A percentile compares a stretch with the other conserved stretches of the same genome.
Conservation (phyloP, 345 rosid genomes). For the Moricandia moricandioides region DNA sequence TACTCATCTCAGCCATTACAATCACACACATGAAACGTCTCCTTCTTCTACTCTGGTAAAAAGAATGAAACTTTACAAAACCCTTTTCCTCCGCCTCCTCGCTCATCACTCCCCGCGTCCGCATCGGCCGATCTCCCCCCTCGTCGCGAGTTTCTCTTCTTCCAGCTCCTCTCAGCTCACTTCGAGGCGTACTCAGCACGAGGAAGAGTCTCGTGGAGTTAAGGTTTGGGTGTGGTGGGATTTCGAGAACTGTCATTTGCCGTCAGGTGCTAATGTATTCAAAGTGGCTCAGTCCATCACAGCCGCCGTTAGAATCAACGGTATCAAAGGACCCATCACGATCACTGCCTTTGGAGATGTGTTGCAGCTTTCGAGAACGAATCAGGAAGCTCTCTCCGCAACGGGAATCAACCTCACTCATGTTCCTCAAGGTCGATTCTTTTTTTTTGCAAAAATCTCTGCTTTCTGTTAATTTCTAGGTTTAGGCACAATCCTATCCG, state of each 20-base stretch:
- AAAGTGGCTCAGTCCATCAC: slow-evolving; percentile 56
- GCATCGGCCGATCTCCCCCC: slow-evolving; percentile 22
- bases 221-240: slow-evolving; percentile 90
- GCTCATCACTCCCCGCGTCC: background rate
- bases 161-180: background rate
- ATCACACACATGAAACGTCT: too few relatives aligned
- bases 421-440: slow-evolving; percentile 57
- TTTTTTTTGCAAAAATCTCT: background rate
- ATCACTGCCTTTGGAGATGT: slow-evolving; percentile 85
- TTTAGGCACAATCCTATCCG: too few relatives aligned
- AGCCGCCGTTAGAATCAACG: slow-evolving; percentile 58
- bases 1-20: too few relatives aligned
- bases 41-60: too few relatives aligned
- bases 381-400: slow-evolving; percentile 69
- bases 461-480: background rate
- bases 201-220: slow-evolving; percentile 45
- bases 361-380: slow-evolving; percentile 56
- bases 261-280: slow-evolving; percentile 58
- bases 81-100: slow-evolving; percentile 26
- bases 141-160: slow-evolving; percentile 40
- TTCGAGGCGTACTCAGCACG: slow-evolving; percentile 38
- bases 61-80: slow-evolving; percentile 36
- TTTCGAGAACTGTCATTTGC: slow-evolving; percentile 79
- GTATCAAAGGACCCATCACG: slow-evolving; percentile 78
- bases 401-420: slow-evolving; percentile 76